These are phyloP conservation scores for Chiua virens DNA, from an alignment of 768 basidiomycete species.

Conservation along the genomic window DNA sequence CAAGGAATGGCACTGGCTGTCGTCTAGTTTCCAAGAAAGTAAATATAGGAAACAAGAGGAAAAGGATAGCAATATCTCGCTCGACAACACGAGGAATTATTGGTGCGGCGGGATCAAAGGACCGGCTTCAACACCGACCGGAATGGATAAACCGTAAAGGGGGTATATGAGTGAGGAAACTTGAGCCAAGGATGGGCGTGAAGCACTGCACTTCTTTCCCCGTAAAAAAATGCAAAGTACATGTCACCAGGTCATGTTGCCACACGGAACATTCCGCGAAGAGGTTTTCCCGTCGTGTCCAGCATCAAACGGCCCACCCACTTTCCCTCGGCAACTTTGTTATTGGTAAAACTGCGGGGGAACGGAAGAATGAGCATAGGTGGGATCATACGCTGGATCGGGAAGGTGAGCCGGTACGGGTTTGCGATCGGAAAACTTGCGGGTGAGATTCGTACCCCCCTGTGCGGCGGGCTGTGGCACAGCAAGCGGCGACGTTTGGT, in stretches of 20 bases:
- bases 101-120: not conserved
- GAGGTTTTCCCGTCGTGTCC: not conserved
- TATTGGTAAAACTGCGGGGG: constrained; percentile 21
- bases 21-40: not conserved
- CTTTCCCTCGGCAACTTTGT: not conserved
- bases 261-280: constrained; percentile 6
- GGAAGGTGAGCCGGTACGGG: constrained; percentile 32
- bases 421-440: constrained; percentile 35
- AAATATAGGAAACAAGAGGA: not conserved
- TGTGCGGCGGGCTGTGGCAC: constrained; percentile 12
- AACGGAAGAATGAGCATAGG: constrained; percentile 19
- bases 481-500: constrained; percentile 11
- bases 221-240: not conserved
- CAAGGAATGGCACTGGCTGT: not conserved
- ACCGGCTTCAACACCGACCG: constrained; percentile 5
- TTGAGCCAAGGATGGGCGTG: not conserved
- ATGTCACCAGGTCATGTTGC: not conserved
- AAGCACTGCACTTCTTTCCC: not conserved
- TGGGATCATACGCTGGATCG: constrained; percentile 21
- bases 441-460: constrained; percentile 32
- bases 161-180: constrained; percentile 1
- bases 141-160: not conserved
- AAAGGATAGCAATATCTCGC: constrained; percentile 8
- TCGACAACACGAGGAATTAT: constrained; percentile 17
- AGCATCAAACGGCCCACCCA: not conserved